Base-by-base conservation (phyloP, 2,329 filamentous ascomycete species). In the Nectriaceae sp. region DNA sequence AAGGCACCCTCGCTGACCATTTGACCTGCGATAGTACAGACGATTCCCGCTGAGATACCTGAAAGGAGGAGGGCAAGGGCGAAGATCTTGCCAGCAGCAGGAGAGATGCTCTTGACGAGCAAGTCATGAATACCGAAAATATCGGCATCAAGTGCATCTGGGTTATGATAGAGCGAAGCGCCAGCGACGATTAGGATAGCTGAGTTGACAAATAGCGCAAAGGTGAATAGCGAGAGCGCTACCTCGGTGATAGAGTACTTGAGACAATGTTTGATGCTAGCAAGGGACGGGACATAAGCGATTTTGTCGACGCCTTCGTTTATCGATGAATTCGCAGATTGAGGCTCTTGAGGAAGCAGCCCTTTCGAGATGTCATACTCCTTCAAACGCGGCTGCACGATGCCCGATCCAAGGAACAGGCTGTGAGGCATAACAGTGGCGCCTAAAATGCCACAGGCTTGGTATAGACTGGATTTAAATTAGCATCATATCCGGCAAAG, bases 11-110 rank as follows among this genome's bases (percentile, higher is more conserved):
- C 90, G 53, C 84, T 86, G 19, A 96, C 87, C 85, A 96, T 94
- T 67, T 96, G 90, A 0, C 90, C 90, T 0, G 90, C 82, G 57
- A 96, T 94, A 2, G 91, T 96, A 71, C 90, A 95, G 3, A 95
- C 87, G 29, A 96, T 89, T 5, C 90, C 90, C 0, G 90, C 90
- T 0, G 85, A 89, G 11, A 90, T 80, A 8, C 90, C 90, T 0
- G 87, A 92, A 1, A 95, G 80, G 0, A 96, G 78, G 1, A 96
- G 74, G 0, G 90, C 89, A 3, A 95, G 75, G 0, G 89, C 89
- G 55, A 96, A 96, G n/a, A 96, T 75, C 3, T 88, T 89, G 2
- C 89, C 91, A 1, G 90, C 91, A 0, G 81, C 87, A 0, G 85
- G 84, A 1, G 87, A 84, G 43, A 96, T 83, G 46, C 82, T 86